These are phyloP conservation scores for Onygenales sp. DNA, from an alignment of 2,329 filamentous ascomycete species.

Conservation along the genomic window DNA sequence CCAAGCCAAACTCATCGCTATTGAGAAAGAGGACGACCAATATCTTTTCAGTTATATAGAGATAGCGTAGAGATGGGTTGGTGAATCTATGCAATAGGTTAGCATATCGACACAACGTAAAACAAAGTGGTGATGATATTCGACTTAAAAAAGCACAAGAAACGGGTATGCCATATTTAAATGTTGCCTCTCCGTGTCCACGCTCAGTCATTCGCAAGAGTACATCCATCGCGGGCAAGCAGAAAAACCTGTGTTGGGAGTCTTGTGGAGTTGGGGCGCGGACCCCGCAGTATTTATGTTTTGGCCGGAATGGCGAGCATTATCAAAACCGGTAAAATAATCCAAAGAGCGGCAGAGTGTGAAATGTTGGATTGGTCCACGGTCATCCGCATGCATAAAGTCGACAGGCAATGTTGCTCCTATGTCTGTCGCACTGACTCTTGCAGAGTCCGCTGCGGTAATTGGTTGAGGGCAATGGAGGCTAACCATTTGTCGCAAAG, in stretches of 20 bases:
- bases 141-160: not conserved
- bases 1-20: conserved; percentile 2
- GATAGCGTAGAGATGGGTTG: not conserved
- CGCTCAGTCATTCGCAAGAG: too few species aligned
- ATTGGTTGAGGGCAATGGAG: not conserved
- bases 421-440: not conserved
- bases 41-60: not conserved
- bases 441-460: not conserved
- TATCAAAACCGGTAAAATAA: not conserved
- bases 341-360: not conserved
- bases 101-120: not conserved
- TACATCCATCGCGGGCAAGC: not conserved
- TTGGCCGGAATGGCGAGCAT: not conserved
- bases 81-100: not conserved
- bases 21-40: not conserved
- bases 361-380: not conserved
- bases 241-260: not conserved
- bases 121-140: too few species aligned
- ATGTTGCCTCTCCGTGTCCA: too few species aligned
- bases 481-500: not conserved
- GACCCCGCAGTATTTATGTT: not conserved
- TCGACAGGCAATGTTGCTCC: not conserved
- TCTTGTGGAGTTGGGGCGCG: too few species aligned
- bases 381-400: not conserved
- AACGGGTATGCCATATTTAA: not conserved